A percentile compares a stretch with the other conserved stretches of the same genome.
These are phyloP conservation scores for Linum lewisii DNA, from an alignment of 345 rosid genomes.

Conservation along the genomic window DNA sequence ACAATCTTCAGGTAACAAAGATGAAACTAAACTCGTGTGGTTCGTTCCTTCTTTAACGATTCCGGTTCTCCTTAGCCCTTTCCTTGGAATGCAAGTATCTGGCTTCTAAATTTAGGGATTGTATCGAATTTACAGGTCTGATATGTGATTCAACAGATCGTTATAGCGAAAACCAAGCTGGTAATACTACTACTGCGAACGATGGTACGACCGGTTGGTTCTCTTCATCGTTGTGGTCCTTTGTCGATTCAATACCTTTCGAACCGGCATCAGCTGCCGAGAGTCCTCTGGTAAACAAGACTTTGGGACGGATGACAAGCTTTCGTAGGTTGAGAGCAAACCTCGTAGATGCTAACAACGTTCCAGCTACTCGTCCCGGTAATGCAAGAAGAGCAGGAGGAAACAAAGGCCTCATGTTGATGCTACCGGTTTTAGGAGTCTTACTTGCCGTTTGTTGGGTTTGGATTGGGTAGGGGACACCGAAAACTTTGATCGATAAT, in stretches of 20 bases:
- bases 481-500: background rate
- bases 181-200: slow-evolving; percentile 11
- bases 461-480: slow-evolving; percentile 28
- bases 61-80: slow-evolving; percentile 28
- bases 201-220: slow-evolving; percentile 36
- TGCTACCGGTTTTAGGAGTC: slow-evolving; percentile 48
- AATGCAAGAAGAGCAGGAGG: slow-evolving; percentile 24
- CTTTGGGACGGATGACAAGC: slow-evolving; percentile 64
- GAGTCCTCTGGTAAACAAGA: slow-evolving; percentile 49
- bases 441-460: slow-evolving; percentile 58
- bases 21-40: slow-evolving; percentile 5
- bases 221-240: slow-evolving; percentile 60
- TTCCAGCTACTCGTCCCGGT: slow-evolving; percentile 9
- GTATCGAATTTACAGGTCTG: slow-evolving; percentile 32
- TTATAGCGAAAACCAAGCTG: slow-evolving; percentile 20
- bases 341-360: slow-evolving; percentile 15
- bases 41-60: slow-evolving; percentile 34
- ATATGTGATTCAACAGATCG: slow-evolving; percentile 10
- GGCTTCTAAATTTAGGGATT: background rate
- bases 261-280: slow-evolving; percentile 82
- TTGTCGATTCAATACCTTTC: slow-evolving; percentile 79
- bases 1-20: slow-evolving; percentile 40
- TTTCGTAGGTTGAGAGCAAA: slow-evolving; percentile 38
- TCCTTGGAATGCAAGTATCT: slow-evolving; percentile 36
- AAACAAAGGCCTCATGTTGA: slow-evolving; percentile 29